Base-by-base conservation (phyloP, 768 basidiomycete genomes). In the Lentinula lateritia region DNA sequence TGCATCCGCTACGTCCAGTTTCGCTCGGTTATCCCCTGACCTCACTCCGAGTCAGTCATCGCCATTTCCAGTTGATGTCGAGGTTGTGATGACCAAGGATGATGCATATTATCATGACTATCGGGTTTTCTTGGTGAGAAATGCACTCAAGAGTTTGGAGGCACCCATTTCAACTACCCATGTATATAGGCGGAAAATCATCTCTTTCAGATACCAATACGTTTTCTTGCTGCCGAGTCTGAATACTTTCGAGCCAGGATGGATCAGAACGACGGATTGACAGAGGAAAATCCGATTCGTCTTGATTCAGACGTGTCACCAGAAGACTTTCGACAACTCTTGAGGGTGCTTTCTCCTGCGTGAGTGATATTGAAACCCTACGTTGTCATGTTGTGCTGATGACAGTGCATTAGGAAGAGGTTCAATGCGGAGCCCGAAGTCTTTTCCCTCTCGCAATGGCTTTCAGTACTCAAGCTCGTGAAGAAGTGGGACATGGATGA, bases 261-360 rank as follows among this genome's bases (percentile, higher is more conserved):
- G 55, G 41, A 23, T 23, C 18, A 35, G 6, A 43, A 56, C 43
- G 55, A 42, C 5, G 55, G 41, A 2, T 16, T 43, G 0, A 28
- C 23, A 28, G 39, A 56, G 0, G 23, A 43, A 8, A 12, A 43
- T 56, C 55, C 55, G 16, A 56, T 56, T 12, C 13, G 15, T 32
- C 36, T 56, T 15, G 55, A 45, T 56, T 39, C 38, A 13, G 55
- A 23, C 3, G 55, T 56, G 9, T 56, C 20, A 41, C 36, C 32
- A 23, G 55, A 56, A 13, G 55, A 56, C 23, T 56, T 56, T 34
- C 42, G 55, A 32, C 55, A 56, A 34, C 55, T 56, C 8, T 56
- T 56, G 42, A 56, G 55, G 28, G 55, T 56, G 3, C 8, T 56
- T 20, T 56, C n/a, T 56, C 55, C 55, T 56, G 1, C 42, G 55